These are phyloP conservation scores for Agrocybe pediades DNA, from an alignment of 768 basidiomycete species.

Conservation along the genomic window DNA sequence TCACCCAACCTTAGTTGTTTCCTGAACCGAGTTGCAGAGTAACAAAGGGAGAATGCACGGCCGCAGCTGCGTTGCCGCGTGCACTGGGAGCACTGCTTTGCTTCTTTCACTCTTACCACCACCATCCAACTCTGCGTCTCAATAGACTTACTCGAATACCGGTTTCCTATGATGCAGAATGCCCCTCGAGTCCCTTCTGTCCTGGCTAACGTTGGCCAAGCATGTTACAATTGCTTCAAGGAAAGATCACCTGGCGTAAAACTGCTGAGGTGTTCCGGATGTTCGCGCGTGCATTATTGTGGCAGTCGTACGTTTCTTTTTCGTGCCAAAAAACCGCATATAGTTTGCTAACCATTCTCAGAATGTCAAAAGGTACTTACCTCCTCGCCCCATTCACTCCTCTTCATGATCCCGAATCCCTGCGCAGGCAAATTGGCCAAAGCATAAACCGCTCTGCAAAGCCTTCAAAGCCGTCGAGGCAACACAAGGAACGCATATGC, in stretches of 20 bases:
- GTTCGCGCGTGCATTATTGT: conserved; percentile 33
- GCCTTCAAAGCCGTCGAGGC: conserved; percentile 26
- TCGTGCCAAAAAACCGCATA: not conserved
- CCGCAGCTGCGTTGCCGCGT: too few species aligned
- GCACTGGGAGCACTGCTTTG: too few species aligned
- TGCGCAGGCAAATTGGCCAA: conserved; percentile 28
- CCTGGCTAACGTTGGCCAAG: conserved; percentile 26
- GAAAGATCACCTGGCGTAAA: conserved; percentile 9
- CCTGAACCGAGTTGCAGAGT: too few species aligned
- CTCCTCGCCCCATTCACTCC: not conserved
- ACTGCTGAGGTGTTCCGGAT: conserved; percentile 32
- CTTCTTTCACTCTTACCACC: not conserved
- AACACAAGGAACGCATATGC: conserved; percentile 7
- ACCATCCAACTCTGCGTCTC: not conserved
- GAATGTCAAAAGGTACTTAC: conserved; percentile 32
- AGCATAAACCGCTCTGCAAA: conserved; percentile 35
- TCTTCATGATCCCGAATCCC: not conserved
- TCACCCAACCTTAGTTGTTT: too few species aligned
- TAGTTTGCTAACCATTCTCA: conserved; percentile 3
- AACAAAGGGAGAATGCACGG: too few species aligned
- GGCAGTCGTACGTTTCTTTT: conserved; percentile 21
- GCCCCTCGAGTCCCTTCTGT: conserved; percentile 19
- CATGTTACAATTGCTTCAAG: conserved; percentile 33
- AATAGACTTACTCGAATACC: not conserved
- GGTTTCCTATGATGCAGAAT: conserved; percentile 2